Conservation (phyloP, 2,329 filamentous ascomycete genomes). For the Teratosphaeria zuluensis region DNA sequence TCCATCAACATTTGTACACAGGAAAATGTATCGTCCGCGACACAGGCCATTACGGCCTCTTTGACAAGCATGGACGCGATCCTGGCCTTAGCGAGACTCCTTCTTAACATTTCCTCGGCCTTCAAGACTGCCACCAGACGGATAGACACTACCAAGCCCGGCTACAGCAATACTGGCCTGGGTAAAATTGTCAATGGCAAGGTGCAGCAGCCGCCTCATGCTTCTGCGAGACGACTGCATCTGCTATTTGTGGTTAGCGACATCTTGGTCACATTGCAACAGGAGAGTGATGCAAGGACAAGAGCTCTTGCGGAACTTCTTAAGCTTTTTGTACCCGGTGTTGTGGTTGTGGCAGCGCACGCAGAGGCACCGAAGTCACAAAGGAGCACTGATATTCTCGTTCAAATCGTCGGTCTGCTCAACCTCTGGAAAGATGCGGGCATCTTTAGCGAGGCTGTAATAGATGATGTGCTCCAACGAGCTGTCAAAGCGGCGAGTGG, state of each 20-base stretch:
- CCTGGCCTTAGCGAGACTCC: neutral
- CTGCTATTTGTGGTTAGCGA: conserved; percentile 13
- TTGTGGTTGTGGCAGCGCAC: neutral
- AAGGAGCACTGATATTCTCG: neutral
- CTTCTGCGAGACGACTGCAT: conserved; percentile 14
- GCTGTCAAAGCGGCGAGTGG: neutral
- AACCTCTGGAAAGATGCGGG: conserved; percentile 1
- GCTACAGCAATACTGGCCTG: neutral
- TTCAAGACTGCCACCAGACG: neutral
- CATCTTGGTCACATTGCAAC: conserved; percentile 6
- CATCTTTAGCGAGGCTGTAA: neutral
- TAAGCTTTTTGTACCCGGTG: neutral
- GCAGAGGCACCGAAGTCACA: neutral
- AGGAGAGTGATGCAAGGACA: neutral
- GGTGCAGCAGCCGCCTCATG: conserved; percentile 8
- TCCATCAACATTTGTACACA: neutral
- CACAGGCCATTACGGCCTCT: neutral
- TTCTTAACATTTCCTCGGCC: neutral
- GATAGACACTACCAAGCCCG: neutral
- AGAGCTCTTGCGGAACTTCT: neutral
- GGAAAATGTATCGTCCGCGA: neutral
- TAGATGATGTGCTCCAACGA: neutral
- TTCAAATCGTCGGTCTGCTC: neutral
- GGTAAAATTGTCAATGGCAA: conserved; percentile 1
- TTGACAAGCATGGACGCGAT: neutral